Base-by-base conservation (phyloP, 1,284 basidiomycete genomes). In the Trichosporon faecale region DNA sequence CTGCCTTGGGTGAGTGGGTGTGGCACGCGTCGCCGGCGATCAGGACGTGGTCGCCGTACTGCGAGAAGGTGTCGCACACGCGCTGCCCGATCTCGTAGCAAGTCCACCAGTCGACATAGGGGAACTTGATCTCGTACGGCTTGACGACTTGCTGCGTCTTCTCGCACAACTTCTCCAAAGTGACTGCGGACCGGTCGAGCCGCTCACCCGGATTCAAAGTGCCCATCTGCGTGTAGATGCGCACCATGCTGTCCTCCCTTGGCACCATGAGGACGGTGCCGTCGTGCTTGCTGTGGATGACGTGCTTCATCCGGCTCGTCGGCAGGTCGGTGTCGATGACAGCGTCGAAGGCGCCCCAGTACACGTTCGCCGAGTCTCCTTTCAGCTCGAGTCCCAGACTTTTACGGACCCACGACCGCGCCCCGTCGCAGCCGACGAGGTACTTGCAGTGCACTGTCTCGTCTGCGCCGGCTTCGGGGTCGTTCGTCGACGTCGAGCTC, bases 61-160 rank as follows among this genome's bases (percentile, higher is more conserved):
- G 31, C n/a, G 61, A 16, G 23, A 68, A 71, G 11, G 73, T 71
- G 68, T 80, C 72, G 60, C 79, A 21, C 93, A 81, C 86, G 14
- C 86, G 74, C 70, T 82, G 80, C 8, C 79, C 79, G 64, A 82
- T 80, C 67, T 74, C 78, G 74, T 82, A 82, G 61, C 77, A 74
- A 5, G 77, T 80, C 68, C 72, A 79, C 80, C 80, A 82, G 70
- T 81, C 79, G 61, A 79, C 74, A 61, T 75, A 74, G 12, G 75
- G 75, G 60, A 81, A 85, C 5, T 87, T 82, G 55, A 94, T 86
- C 11, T 80, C 85, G 80, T 89, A 95, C 1, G 93, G 93, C 61
- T 86, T 75, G 40, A 94, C 85, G 3, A 89, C 88, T 76, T 87
- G 88, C 75, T 87, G 85, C 8, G 89, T 91, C 75, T 87, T 85